Percentiles rank a stretch among this genome's conserved stretches.
These are phyloP conservation scores for Ilyonectria sp. DNA, from an alignment of 2,329 filamentous ascomycete species.

Conservation along the genomic window DNA sequence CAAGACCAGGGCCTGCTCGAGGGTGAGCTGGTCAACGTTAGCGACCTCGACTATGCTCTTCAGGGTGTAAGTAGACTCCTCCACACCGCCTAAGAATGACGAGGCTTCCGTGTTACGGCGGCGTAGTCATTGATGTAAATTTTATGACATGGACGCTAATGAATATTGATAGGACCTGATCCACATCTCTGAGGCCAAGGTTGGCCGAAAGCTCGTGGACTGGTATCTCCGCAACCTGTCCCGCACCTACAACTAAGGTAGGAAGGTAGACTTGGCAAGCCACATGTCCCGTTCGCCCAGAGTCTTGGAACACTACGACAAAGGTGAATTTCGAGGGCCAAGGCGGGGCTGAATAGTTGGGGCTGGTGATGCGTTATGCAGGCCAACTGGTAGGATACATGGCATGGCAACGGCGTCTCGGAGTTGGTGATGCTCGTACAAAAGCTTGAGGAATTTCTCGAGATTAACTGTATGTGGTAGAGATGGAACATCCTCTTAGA, in stretches of 20 bases:
- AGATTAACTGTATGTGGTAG: slow-evolving; percentile 48
- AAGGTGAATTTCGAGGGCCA: slow-evolving; percentile 32
- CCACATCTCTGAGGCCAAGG: slow-evolving; percentile 99
- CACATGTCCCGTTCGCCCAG: slow-evolving; percentile 41
- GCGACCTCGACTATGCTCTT: slow-evolving; percentile 97
- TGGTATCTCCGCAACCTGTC: slow-evolving; percentile 99
- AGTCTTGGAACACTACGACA: slow-evolving; percentile 33
- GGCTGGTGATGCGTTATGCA: slow-evolving; percentile 48
- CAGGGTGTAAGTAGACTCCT: slow-evolving; percentile 79
- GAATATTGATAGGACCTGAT: slow-evolving; percentile 81
- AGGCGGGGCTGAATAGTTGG: slow-evolving; percentile 41
- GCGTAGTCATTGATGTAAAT: slow-evolving; percentile 30
- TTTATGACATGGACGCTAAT: slow-evolving; percentile 42
- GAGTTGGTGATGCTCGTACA: slow-evolving; percentile 57
- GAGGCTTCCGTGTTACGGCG: slow-evolving; percentile 39
- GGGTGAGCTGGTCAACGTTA: slow-evolving; percentile 92
- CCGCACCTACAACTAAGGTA: slow-evolving; percentile 81
- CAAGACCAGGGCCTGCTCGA: slow-evolving; percentile 89
- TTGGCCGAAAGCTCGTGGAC: slow-evolving; percentile 95
- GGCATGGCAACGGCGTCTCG: slow-evolving; percentile 61
- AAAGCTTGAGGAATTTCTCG: slow-evolving; percentile 49
- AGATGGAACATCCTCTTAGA: slow-evolving; percentile 47
- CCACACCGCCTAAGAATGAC: slow-evolving; percentile 11
- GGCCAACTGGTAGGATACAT: slow-evolving; percentile 55
- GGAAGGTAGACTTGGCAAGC: slow-evolving; percentile 44